Percentiles rank a stretch among this genome's conserved stretches.
phyloP scores from a whole-genome alignment of 2,329 filamentous ascomycete species.

The Myriosclerotinia curreyana region DNA sequence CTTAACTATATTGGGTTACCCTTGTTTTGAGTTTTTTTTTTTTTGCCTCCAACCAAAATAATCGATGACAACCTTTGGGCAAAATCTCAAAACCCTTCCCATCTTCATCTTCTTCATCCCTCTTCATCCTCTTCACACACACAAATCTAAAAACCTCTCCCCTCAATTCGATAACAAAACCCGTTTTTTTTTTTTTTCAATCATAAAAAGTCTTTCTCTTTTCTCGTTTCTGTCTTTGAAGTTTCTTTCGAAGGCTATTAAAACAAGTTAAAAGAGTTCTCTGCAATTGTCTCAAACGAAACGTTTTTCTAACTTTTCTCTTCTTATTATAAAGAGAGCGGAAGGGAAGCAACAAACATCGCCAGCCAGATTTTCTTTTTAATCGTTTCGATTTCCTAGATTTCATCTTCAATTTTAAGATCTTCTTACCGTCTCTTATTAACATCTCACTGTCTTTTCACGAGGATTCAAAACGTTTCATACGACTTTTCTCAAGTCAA shows the following conservation, averaged over 20 bases:
- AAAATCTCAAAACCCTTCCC: no score
- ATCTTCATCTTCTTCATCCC: no score
- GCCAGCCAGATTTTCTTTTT: slow-evolving; percentile 30
- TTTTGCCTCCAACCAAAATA: not conserved
- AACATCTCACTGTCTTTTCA: slow-evolving; percentile 33
- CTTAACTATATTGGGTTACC: not conserved
- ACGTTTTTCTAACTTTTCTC: slow-evolving; percentile 17
- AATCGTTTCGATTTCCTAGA: slow-evolving; percentile 37
- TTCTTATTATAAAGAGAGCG: slow-evolving; percentile 20
- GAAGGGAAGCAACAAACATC: slow-evolving; percentile 27
- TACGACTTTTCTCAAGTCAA: slow-evolving; percentile 13
- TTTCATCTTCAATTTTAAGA: slow-evolving; percentile 29
- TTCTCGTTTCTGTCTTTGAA: slow-evolving; percentile 30
- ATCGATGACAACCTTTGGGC: not conserved
- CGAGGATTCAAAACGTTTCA: slow-evolving; percentile 27
- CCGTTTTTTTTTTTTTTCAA: slow-evolving; percentile 32
- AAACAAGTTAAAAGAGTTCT: slow-evolving; percentile 10
- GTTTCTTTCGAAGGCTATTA: slow-evolving; percentile 46
- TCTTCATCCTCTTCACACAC: not conserved
- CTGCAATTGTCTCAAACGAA: slow-evolving; percentile 19
- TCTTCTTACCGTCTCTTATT: slow-evolving; percentile 15
- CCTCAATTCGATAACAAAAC: not conserved
- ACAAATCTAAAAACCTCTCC: not conserved
- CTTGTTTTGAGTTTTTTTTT: not conserved
- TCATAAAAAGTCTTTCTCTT: slow-evolving; percentile 27